phyloP scores from a whole-genome alignment of 78 protist species.

The Speleostelium caveatum region DNA sequence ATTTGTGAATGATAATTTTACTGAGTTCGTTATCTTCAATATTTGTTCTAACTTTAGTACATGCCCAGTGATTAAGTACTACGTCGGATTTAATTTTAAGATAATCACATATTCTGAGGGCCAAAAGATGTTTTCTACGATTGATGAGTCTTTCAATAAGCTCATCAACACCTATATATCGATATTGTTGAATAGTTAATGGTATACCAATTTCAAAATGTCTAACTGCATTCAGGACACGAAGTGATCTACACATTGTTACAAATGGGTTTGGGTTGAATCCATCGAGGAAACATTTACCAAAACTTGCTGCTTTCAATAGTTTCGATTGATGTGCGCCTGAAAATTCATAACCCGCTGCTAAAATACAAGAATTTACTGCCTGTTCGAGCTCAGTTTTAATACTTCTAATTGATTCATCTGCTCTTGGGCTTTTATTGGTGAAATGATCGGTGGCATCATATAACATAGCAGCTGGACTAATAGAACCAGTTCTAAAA shows the following conservation, averaged over 20 bases:
- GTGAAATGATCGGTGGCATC: conserved; percentile 85
- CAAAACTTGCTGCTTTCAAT: conserved; percentile 76
- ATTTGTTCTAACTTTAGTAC: conserved; percentile 63
- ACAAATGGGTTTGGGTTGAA: conserved; percentile 85
- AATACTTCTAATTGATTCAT: conserved; percentile 82
- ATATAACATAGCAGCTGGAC: conserved; percentile 84
- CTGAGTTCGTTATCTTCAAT: conserved; percentile 30
- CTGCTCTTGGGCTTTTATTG: conserved; percentile 80
- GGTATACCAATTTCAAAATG: conserved; percentile 92
- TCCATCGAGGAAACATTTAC: conserved; percentile 80
- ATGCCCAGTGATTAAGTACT: conserved; percentile 77
- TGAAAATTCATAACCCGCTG: conserved; percentile 86
- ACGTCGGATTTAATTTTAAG: conserved; percentile 69
- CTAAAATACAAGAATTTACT: conserved; percentile 87
- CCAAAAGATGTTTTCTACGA: conserved; percentile 88
- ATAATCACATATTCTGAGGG: conserved; percentile 85
- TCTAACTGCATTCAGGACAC: conserved; percentile 83
- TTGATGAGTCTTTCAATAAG: conserved; percentile 83
- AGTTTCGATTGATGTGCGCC: conserved; percentile 70
- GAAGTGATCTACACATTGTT: conserved; percentile 75
- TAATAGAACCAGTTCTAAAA: conserved; percentile 79
- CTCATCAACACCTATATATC: conserved; percentile 72
- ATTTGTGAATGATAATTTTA: conserved; percentile 63
- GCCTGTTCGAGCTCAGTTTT: conserved; percentile 73
- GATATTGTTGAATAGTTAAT: conserved; percentile 83